Evolutionary conservation across 1,284 basidiomycete genomes (phyloP).

Genomic region (Cutaneotrichosporon daszewskae): DNA sequence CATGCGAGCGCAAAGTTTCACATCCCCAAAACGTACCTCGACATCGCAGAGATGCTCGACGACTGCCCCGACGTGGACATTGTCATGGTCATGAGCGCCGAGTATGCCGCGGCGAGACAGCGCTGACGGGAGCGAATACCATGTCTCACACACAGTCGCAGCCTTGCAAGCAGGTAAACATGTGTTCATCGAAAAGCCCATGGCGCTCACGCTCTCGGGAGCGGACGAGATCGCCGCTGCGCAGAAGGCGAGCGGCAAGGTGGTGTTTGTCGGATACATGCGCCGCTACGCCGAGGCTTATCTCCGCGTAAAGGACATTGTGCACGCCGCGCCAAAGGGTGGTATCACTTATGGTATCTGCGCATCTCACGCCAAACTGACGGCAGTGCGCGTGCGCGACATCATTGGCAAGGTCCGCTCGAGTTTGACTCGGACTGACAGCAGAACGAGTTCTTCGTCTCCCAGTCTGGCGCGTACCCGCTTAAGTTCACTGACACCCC

Average conservation of each 20-base stretch:
- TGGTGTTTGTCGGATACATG: constrained; percentile 47
- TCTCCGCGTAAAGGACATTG: constrained; percentile 34
- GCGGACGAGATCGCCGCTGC: constrained; percentile 26
- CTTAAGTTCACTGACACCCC: constrained; percentile 6
- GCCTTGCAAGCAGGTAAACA: constrained; percentile 23
- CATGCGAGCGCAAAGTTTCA: constrained; percentile 39
- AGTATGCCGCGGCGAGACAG: constrained; percentile 7
- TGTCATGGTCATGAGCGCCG: constrained; percentile 31
- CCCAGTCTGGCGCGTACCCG: constrained; percentile 12
- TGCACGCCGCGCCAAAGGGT: constrained; percentile 11
- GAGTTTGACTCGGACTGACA: constrained; percentile 12
- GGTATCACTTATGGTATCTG: constrained; percentile 12
- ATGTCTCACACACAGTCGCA: constrained; percentile 15
- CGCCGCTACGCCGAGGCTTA: constrained; percentile 47
- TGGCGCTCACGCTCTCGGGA: constrained; percentile 7
- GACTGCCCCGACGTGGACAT: constrained; percentile 34
- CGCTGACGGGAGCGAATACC: constrained; percentile 13
- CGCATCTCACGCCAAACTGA: background rate
- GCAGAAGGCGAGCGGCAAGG: constrained; percentile 13
- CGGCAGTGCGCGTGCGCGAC: constrained; percentile 42
- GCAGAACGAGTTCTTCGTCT: constrained; percentile 44
- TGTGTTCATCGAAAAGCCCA: background rate
- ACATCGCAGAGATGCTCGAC: constrained; percentile 24
- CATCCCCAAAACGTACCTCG: constrained; percentile 14
- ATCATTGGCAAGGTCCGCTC: constrained; percentile 49